Evolutionary conservation across 2,329 filamentous ascomycete genomes (phyloP), one percentile per base, ranked within the genome.

Genomic region (Epichloe sibirici): DNA sequence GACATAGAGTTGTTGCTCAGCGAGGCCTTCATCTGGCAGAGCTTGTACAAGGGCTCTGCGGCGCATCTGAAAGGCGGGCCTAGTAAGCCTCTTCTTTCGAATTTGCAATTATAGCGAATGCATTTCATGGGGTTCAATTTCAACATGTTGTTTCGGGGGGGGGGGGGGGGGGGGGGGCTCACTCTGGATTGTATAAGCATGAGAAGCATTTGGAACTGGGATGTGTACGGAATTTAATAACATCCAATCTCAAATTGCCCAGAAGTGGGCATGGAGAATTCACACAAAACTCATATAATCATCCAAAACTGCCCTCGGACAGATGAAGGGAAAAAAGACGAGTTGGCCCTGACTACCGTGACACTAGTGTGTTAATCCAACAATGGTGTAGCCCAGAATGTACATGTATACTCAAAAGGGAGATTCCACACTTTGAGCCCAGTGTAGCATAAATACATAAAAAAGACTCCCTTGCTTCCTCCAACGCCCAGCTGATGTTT

Each of bases 1-100:
- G 93, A 98, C 64, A 95, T 98, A 62, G 93, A 97, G 68, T 77
- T 98, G 54, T 74, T 98, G 51, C 76, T 98, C 44, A 96, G 90
- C 65, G 93, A 98, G 71, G 93, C 93, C 3, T 98, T 93, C 63
- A 96, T 98, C 58, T 98, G 93, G 94, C 90, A 98, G 72, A 95
- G 88, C 65, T 74, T 98, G 45, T 98, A 96, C 71, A 90, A 94
- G 63, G 91, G 91, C 48, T 95, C 90, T 9, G 85, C 89, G 51
- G 94, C 93, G 39, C 93, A 98, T 72, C 73, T 98, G 55, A 79
- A 82, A 58, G 78, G 79, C 12, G 74, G 69, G 49, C 66, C 69
- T 7, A 63, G 62, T 40, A 66, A 66, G 44, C 65, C 65, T 44
- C 59, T 65, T 3, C 57, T 69, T 44, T 64, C 66, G 28, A 65